phyloP scores from a whole-genome alignment of 179 eudicot species.

The Corrigiola litoralis region DNA sequence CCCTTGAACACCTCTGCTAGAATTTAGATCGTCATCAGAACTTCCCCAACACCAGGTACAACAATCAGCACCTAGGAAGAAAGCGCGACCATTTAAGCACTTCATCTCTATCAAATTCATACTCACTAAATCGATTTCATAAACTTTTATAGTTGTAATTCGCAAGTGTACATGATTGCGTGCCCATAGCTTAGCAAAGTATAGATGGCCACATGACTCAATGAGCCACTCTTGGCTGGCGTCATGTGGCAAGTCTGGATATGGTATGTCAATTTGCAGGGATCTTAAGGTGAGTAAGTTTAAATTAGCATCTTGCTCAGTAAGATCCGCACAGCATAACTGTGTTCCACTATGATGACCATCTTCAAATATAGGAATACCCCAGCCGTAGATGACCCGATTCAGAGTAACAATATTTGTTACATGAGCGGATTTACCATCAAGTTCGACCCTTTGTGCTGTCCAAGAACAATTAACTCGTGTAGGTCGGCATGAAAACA shows the following conservation, averaged over 20 bases:
- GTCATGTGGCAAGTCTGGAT: neutral
- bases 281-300: neutral
- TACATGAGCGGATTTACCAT: neutral
- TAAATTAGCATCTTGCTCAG: neutral
- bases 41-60: constrained; percentile 10
- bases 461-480: neutral
- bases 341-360: neutral
- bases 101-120: neutral
- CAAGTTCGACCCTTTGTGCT: neutral
- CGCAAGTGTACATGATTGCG: neutral
- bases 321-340: neutral
- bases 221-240: neutral
- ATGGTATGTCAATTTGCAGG: neutral
- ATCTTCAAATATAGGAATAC: neutral
- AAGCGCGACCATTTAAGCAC: constrained; percentile 4
- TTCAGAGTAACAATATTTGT: neutral
- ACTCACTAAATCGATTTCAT: neutral
- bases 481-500: neutral
- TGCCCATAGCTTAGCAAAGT: neutral
- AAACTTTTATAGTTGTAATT: neutral
- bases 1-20: neutral
- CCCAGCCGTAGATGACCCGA: neutral
- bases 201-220: neutral
- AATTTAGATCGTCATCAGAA: neutral
- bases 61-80: neutral